Evolutionary conservation across 805 yeast species (phyloP).

Genomic region (Barnettozyma populi): DNA sequence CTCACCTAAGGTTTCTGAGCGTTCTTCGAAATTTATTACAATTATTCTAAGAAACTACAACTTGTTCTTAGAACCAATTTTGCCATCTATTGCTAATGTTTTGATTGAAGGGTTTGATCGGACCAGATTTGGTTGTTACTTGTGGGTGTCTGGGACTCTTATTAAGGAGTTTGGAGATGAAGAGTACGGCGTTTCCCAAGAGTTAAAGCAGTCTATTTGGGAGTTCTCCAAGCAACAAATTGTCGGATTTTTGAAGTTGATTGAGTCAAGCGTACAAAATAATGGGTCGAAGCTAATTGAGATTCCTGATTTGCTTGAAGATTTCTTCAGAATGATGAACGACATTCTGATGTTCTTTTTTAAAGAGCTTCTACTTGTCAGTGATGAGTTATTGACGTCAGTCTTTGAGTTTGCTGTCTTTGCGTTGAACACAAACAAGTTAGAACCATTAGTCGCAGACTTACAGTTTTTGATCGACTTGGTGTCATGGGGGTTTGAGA

Average conservation of each 20-base stretch:
- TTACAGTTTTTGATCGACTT: slow-evolving; percentile 79
- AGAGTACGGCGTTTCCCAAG: slow-evolving; percentile 15
- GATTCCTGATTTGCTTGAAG: slow-evolving; percentile 66
- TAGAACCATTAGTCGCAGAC: slow-evolving; percentile 63
- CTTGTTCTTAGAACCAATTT: slow-evolving; percentile 48
- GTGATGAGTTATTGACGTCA: slow-evolving; percentile 39
- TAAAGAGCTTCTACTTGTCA: slow-evolving; percentile 37
- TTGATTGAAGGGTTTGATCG: slow-evolving; percentile 65
- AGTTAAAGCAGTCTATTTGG: slow-evolving; percentile 59
- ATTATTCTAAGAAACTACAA: slow-evolving; percentile 59
- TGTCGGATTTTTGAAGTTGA: slow-evolving; percentile 45
- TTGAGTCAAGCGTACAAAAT: slow-evolving; percentile 21
- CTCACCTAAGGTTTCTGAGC: slow-evolving; percentile 63
- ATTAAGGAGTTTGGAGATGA: slow-evolving; percentile 59
- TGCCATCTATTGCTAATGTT: slow-evolving; percentile 59
- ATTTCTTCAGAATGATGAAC: slow-evolving; percentile 73
- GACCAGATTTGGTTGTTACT: slow-evolving; percentile 72
- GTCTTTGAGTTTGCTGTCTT: slow-evolving; percentile 55
- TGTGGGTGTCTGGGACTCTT: slow-evolving; percentile 85
- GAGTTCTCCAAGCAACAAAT: slow-evolving; percentile 67
- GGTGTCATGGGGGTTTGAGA: slow-evolving; percentile 75
- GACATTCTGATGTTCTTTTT: slow-evolving; percentile 78
- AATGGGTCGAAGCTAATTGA: slow-evolving; percentile 17
- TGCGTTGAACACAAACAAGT: slow-evolving; percentile 53
- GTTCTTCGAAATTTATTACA: slow-evolving; percentile 63